Evolutionary conservation across 768 basidiomycete genomes (phyloP).

Genomic region (Termitomyces sp.): DNA sequence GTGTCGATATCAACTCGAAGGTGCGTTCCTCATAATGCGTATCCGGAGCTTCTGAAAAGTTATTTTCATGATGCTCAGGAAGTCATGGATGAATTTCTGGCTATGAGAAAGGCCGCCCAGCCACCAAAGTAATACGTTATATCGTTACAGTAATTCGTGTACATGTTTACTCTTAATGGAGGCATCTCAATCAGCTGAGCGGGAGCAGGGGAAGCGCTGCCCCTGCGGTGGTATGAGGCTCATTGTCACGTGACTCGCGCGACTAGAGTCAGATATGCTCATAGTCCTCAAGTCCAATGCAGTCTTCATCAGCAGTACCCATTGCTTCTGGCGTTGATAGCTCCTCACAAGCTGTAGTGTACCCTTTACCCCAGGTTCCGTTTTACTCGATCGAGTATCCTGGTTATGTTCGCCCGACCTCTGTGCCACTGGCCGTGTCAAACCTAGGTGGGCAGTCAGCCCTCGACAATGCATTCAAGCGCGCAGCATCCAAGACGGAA

Average conservation of each 20-base stretch:
- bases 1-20: conserved; percentile 52
- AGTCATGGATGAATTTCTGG: conserved; percentile 38
- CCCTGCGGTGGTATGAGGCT: no score
- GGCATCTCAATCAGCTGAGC: no score
- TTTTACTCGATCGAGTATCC: conserved; percentile 90
- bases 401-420: conserved; percentile 66
- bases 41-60: background rate
- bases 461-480: conserved; percentile 75
- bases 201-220: background rate
- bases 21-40: conserved; percentile 27
- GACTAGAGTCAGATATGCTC: background rate
- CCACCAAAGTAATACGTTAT: conserved; percentile 12
- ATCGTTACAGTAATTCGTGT: conserved; percentile 1
- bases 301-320: conserved; percentile 7
- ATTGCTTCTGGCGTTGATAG: background rate
- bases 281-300: conserved; percentile 1
- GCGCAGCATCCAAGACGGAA: conserved; percentile 56
- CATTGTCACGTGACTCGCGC: background rate
- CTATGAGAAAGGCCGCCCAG: conserved; percentile 18
- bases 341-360: conserved; percentile 24
- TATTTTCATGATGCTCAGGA: conserved; percentile 29
- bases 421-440: conserved; percentile 56
- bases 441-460: conserved; percentile 66
- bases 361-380: conserved; percentile 47
- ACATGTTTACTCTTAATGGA: background rate